Base-by-base conservation (phyloP, 1,284 basidiomycete genomes). In the Trametes pubescens region DNA sequence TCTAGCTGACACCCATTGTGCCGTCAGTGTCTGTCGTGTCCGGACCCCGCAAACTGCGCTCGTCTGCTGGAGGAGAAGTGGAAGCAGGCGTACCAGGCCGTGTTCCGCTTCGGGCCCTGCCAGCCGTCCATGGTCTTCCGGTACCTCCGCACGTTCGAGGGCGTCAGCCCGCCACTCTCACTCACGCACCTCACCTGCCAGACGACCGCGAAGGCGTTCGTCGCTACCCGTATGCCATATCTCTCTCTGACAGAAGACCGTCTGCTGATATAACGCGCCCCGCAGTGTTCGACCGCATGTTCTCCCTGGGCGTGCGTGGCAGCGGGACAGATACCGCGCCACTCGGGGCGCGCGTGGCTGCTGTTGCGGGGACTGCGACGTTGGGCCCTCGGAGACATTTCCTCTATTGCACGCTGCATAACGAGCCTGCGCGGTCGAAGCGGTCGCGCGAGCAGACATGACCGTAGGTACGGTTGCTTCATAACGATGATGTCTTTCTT, bases 11-110 rank as follows among this genome's bases (percentile, higher is more conserved):
- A 11, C 18, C 8, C 8, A 2, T 24, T 34, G 47, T 21, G 55
- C 43, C 29, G 65, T 29, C 67, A 96, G 94, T 93, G 93, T 64
- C 73, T 86, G 0, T 89, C 91, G 16, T 98, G 96, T 74, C 93
- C 94, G 3, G 95, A 98, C 69, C 81, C 93, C 1, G 61, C 83
- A 0, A 83, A 77, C 21, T 98, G 96, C 74, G 95, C 95, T 21
- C 84, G 88, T n/a, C 78, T 92, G n/a, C 84, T 98, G 9, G 94
- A 97, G 72, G 96, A 97, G 66, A 96, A 96, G 75, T 98, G 95
- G 94, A 82, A 88, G 47, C 91, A 92, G 71, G 95, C 94, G 0
- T 96, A 96, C 73, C 85, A 89, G 57, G 87, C 93, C 16, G 91
- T 95, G 18, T 94, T 95, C 74, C 86, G 95, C 49, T 97, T 95